Evolutionary conservation across 305 asterid species (phyloP).

Genomic region (Fraxinus greggii): DNA sequence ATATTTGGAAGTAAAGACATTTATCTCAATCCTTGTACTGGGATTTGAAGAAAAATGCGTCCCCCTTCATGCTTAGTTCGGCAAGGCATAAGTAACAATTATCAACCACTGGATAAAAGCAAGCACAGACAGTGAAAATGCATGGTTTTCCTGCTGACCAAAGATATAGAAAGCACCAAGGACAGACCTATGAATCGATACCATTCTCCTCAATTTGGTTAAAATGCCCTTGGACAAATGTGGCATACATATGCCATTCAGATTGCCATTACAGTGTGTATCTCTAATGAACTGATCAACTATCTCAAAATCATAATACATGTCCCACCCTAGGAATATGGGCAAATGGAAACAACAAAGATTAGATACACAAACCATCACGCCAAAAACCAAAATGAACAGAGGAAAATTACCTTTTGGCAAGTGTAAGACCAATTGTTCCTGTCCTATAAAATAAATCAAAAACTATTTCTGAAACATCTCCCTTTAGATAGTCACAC

Average conservation of each 20-base stretch:
- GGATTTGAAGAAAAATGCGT: background rate
- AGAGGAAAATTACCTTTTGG: slow-evolving; percentile 54
- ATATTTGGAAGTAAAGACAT: background rate
- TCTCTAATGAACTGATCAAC: slow-evolving; percentile 81
- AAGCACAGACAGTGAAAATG: background rate
- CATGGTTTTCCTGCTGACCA: background rate
- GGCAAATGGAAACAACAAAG: slow-evolving; percentile 15
- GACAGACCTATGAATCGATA: background rate
- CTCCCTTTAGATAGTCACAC: slow-evolving; percentile 73
- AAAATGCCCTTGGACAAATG: slow-evolving; percentile 85
- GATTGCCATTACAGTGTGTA: slow-evolving; percentile 72
- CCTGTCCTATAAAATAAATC: slow-evolving; percentile 96
- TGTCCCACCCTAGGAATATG: slow-evolving; percentile 59
- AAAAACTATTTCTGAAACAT: slow-evolving; percentile 77
- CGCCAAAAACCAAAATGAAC: slow-evolving; percentile 16
- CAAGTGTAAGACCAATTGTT: slow-evolving; percentile 86
- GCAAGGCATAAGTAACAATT: background rate
- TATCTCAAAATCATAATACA: slow-evolving; percentile 84
- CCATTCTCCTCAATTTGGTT: slow-evolving; percentile 64
- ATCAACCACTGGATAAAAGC: background rate
- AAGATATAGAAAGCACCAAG: background rate
- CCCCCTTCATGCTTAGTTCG: background rate
- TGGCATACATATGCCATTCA: slow-evolving; percentile 75
- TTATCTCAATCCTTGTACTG: background rate
- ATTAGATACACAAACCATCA: slow-evolving; percentile 25